Base-by-base conservation (phyloP, 2,329 filamentous ascomycete species). In the Verticillium nonalfalfae region DNA sequence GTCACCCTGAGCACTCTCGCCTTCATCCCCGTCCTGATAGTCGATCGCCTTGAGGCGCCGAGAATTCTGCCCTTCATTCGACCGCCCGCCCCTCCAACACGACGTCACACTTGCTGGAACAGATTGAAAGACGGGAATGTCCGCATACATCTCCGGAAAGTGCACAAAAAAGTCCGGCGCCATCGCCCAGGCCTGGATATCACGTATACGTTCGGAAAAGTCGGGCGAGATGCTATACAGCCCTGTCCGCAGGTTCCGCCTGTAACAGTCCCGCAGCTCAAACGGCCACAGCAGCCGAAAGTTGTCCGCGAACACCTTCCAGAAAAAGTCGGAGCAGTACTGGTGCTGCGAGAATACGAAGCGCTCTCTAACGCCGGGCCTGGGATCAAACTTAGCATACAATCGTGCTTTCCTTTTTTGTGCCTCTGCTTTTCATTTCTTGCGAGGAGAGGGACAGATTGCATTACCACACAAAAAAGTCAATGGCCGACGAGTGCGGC, bases 111-210 rank as follows among this genome's bases (percentile, higher is more conserved):
- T 31, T 5, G 33, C 26, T 1, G 55, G 55, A 13, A 57, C 21
- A 21, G 55, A 26, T 38, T 57, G 55, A 21, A 57, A 57, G 7
- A 57, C 33, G 7, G 34, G 55, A 38, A 57, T 35, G 34, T 57
- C 45, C 10, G 45, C 45, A 21, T 52, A 52, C 45, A 52, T 52
- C n/a, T 72, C 70, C 1, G 70, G 70, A 3, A 70, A 72, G 2
- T 65, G 66, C 0, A 59, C 10, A 26, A 72, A 72, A 50, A 72
- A 68, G 9, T 72, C 70, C 0, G 60, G 34, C 1, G 65, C 63
- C 70, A 72, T 72, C 1, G 69, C 68, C 70, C 70, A 72, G 1
- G 65, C 40, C 11, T 68, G 68, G 9, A 72, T 69, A 5, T 72
- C 68, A 7, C 63, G 56, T 5, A 72, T 66, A 4, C 68, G 62